A percentile compares a stretch with the other conserved stretches of the same genome.
These are phyloP conservation scores for Tilletiopsis washingtonensis DNA, from an alignment of 1,284 basidiomycete genomes.

Conservation along the genomic window DNA sequence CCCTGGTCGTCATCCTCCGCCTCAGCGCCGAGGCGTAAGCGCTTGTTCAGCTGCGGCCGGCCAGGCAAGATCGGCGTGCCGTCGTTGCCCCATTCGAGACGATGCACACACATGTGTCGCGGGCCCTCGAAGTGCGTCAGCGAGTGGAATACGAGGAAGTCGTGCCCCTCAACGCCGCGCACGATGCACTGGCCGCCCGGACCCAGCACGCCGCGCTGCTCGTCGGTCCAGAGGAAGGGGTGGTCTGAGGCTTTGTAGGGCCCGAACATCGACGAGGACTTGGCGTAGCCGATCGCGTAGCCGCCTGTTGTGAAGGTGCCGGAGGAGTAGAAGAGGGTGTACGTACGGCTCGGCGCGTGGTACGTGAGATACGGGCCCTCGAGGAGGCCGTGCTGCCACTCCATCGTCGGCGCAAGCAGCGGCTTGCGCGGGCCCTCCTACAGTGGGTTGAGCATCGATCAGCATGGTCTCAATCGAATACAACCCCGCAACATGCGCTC, in stretches of 20 bases:
- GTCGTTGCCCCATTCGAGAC: conserved; percentile 15
- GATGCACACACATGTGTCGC: conserved; percentile 27
- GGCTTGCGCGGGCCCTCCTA: conserved; percentile 24
- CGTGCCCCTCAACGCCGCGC: conserved; percentile 19
- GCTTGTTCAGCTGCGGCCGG: neutral
- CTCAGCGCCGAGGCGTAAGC: conserved; percentile 14
- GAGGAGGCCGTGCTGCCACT: conserved; percentile 21
- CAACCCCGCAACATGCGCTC: too few species aligned
- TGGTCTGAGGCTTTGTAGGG: conserved; percentile 16
- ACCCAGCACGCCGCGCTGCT: conserved; percentile 15
- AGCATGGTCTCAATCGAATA: too few species aligned
- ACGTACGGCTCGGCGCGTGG: conserved; percentile 18
- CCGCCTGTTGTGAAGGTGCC: conserved; percentile 25
- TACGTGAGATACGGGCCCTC: conserved; percentile 32
- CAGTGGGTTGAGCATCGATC: too few species aligned
- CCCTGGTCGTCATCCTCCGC: conserved; percentile 32
- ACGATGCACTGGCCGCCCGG: conserved; percentile 29
- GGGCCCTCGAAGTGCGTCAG: conserved; percentile 21
- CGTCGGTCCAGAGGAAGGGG: conserved; percentile 25
- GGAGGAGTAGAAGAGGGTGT: conserved; percentile 32
- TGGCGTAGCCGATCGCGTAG: conserved; percentile 16
- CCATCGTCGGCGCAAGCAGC: conserved; percentile 17
- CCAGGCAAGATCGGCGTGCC: conserved; percentile 18
- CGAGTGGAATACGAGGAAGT: conserved; percentile 32
- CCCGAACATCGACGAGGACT: conserved; percentile 26